phyloP scores from a whole-genome alignment of 2,329 filamentous ascomycete genomes.

The Cercospora zeina region DNA sequence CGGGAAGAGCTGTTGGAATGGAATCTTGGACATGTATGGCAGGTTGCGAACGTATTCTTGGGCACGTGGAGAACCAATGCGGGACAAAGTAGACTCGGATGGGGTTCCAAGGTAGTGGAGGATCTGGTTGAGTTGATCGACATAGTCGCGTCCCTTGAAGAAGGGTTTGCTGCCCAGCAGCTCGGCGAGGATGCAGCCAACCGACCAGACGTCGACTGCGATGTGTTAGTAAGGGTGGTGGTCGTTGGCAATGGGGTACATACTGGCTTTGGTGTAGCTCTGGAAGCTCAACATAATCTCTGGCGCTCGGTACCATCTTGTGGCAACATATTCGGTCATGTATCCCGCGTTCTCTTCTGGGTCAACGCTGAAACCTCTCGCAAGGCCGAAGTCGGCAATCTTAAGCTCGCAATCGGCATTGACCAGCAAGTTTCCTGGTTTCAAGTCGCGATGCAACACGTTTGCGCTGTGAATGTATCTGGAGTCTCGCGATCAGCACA shows the following conservation, averaged over 20 bases:
- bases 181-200: constrained; percentile 95
- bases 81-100: constrained; percentile 87
- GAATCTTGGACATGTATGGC: constrained; percentile 64
- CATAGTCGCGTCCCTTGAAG: constrained; percentile 98
- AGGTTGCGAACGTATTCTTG: constrained; percentile 96
- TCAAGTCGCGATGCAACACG: constrained; percentile 92
- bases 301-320: constrained; percentile 95
- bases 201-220: constrained; percentile 96
- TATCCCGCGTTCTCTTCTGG: constrained; percentile 98
- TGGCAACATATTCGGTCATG: constrained; percentile 99
- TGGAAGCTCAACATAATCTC: constrained; percentile 99
- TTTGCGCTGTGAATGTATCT: constrained; percentile 95
- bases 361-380: constrained; percentile 93
- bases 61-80: constrained; percentile 91
- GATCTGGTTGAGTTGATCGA: constrained; percentile 99
- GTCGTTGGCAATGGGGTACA: constrained; percentile 47
- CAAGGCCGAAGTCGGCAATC: constrained; percentile 97
- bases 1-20: constrained; percentile 85
- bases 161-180: constrained; percentile 93
- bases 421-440: constrained; percentile 94
- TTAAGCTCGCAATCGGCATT: constrained; percentile 99
- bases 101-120: constrained; percentile 96
- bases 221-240: constrained; percentile 18
- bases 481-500: neutral
- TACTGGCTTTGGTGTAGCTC: constrained; percentile 99